Percentiles rank a stretch among this genome's conserved stretches.
phyloP scores from a whole-genome alignment of 352 stramenopile species.

The Phytophthora litchii region DNA sequence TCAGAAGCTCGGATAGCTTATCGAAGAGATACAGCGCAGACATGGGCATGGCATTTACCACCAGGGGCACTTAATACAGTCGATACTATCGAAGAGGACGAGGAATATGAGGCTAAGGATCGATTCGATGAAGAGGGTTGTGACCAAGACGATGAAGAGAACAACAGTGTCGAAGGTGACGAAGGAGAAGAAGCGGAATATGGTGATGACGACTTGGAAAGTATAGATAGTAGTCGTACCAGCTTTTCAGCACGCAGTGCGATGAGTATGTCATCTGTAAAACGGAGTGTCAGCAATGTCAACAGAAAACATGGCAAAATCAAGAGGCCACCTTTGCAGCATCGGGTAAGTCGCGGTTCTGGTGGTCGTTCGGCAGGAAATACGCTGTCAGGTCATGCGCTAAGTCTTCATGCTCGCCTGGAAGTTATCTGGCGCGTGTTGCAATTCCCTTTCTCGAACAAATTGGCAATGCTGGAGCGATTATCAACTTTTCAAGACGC shows the following conservation, averaged over 20 bases:
- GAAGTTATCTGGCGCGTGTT: constrained; percentile 62
- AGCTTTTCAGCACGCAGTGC: constrained; percentile 33
- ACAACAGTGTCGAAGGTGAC: constrained; percentile 23
- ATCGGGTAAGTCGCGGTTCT: constrained; percentile 16
- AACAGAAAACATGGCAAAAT: constrained; percentile 30
- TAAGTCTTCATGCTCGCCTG: constrained; percentile 56
- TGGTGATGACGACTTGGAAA: constrained; percentile 28
- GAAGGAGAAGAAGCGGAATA: constrained; percentile 28
- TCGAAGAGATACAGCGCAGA: constrained; percentile 53
- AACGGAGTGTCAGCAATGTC: constrained; percentile 13
- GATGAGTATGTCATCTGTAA: constrained; percentile 28
- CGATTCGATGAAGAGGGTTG: constrained; percentile 22
- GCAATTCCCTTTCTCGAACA: constrained; percentile 68
- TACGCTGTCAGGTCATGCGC: constrained; percentile 43
- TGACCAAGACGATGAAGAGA: constrained; percentile 18
- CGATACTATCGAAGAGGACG: constrained; percentile 26
- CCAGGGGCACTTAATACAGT: constrained; percentile 13
- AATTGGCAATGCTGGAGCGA: constrained; percentile 70
- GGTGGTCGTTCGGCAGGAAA: constrained; percentile 23
- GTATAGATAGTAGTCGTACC: constrained; percentile 23
- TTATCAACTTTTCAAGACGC: constrained; percentile 57
- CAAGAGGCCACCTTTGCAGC: constrained; percentile 27
- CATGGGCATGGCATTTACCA: constrained; percentile 53
- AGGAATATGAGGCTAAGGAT: constrained; percentile 28
- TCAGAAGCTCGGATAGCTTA: constrained; percentile 60